Percentiles rank a stretch among this genome's conserved stretches.
phyloP scores from a whole-genome alignment of 2,329 filamentous ascomycete species.

The Lizonia empirigonia region DNA sequence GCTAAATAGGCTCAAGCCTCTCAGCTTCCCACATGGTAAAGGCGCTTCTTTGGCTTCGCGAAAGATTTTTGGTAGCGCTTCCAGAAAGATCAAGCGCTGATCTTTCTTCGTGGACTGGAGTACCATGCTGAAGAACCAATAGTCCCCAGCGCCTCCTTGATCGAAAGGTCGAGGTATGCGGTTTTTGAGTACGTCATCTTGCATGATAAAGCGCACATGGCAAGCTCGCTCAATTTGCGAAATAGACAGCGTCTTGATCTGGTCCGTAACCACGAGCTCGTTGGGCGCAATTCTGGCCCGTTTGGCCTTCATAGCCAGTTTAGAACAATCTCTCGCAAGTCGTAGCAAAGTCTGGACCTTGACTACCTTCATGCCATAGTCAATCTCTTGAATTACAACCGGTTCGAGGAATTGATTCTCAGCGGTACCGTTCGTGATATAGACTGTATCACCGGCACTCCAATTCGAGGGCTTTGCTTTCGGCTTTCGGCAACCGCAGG shows the following conservation, averaged over 20 bases:
- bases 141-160: constrained; percentile 67
- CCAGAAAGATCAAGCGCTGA: constrained; percentile 14
- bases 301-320: constrained; percentile 32
- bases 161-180: constrained; percentile 68
- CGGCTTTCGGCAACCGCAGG: constrained; percentile 54
- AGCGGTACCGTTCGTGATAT: constrained; percentile 49
- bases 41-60: constrained; percentile 64
- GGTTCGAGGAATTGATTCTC: constrained; percentile 59
- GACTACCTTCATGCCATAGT: constrained; percentile 38
- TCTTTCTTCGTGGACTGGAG: constrained; percentile 19
- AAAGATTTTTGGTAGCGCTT: constrained; percentile 13
- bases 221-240: constrained; percentile 62
- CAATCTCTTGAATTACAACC: constrained; percentile 60
- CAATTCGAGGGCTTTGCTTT: constrained; percentile 11
- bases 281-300: constrained; percentile 55
- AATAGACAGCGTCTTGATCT: constrained; percentile 48
- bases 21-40: constrained; percentile 11
- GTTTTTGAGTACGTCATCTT: constrained; percentile 35
- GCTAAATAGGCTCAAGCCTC: constrained; percentile 74
- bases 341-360: constrained; percentile 61
- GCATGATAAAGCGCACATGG: constrained; percentile 61
- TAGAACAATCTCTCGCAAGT: constrained; percentile 48
- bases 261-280: constrained; percentile 63
- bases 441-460: constrained; percentile 47
- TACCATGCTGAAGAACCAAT: constrained; percentile 64